Base-by-base conservation (phyloP, 2,329 filamentous ascomycete species). In the Calonectria ilicicola region DNA sequence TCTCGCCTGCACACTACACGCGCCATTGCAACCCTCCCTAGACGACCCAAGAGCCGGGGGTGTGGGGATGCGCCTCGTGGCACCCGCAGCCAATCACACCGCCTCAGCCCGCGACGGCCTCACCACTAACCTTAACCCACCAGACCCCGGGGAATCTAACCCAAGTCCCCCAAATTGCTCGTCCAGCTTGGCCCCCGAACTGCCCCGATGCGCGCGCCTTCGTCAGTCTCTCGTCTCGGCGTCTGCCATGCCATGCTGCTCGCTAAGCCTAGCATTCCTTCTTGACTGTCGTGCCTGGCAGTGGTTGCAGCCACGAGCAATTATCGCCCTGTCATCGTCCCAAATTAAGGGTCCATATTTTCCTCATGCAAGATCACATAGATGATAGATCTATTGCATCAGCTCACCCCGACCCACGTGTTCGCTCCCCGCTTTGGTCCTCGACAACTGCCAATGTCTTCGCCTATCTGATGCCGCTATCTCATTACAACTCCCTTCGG, bases 391-490 rank as follows among this genome's bases (percentile, higher is more conserved):
- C 51, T 53, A 58, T 29, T 44, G n/a, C 38, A 67, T 27, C 69
- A 67, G 35, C 40, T 56, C 46, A 47, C 53, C n/a, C 29, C 26
- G 69, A 67, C 64, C 69, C 69, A 72, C 69, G 64, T 65, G 69
- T 72, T 72, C 69, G 67, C 69, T 60, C 38, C 56, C 42, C 65
- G 35, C 53, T 49, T 56, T 67, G n/a, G 17, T 38, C 47, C 44
- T 42, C 40, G 7, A 35, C 7, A 35, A 35, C 23, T 70, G 53
- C 32, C 63, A 70, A 29, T 53, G 32, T 29, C 40, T 26, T 47
- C 47, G 53, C 53, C 53, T 58, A 40, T 58, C 53, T 58, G 12
- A 58, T 38, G 32, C 35, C 53, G n/a, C 32, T 32, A 58, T 58
- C 53, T 40, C 32, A n/a, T n/a, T n/a, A n/a, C n/a, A 58, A 23